Percentiles rank a stretch among this genome's conserved stretches.
These are phyloP conservation scores for Flaveria ramosissima DNA, from an alignment of 129 eudicot species.

Conservation along the genomic window DNA sequence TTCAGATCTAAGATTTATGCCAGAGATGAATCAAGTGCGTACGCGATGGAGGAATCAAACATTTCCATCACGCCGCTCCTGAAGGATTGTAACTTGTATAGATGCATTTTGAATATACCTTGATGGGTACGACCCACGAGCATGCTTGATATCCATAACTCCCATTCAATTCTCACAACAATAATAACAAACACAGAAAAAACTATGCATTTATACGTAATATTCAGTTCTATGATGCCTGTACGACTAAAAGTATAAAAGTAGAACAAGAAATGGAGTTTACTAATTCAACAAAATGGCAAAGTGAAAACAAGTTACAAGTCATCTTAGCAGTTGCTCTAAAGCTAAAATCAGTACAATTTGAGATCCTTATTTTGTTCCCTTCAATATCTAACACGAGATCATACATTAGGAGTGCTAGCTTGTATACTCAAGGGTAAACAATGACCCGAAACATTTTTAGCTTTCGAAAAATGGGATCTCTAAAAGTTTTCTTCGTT, in stretches of 20 bases:
- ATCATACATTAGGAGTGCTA: slow-evolving; percentile 7
- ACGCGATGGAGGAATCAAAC: no score
- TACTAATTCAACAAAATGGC: not conserved
- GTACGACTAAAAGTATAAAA: slow-evolving; percentile 1
- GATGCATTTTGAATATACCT: no score
- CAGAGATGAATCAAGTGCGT: no score
- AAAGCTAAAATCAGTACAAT: slow-evolving; percentile 21
- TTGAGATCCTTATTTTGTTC: slow-evolving; percentile 14
- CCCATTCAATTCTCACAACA: not conserved
- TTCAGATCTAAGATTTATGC: no score
- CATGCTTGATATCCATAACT: not conserved
- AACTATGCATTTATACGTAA: not conserved
- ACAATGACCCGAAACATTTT: slow-evolving; percentile 24
- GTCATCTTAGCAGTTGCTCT: slow-evolving; percentile 24
- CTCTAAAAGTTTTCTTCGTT: slow-evolving; percentile 14
- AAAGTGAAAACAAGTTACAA: not conserved
- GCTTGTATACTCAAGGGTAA: slow-evolving; percentile 17
- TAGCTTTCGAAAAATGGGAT: slow-evolving; percentile 31
- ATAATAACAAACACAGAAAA: not conserved
- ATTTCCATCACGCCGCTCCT: no score
- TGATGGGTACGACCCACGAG: no score
- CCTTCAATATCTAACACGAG: slow-evolving; percentile 24
- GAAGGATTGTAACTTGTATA: no score
- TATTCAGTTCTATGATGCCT: slow-evolving; percentile 8
- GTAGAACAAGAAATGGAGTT: slow-evolving; percentile 3